Conservation (phyloP, 1,284 basidiomycete species). For the Phellopilus nigrolimitatus region DNA sequence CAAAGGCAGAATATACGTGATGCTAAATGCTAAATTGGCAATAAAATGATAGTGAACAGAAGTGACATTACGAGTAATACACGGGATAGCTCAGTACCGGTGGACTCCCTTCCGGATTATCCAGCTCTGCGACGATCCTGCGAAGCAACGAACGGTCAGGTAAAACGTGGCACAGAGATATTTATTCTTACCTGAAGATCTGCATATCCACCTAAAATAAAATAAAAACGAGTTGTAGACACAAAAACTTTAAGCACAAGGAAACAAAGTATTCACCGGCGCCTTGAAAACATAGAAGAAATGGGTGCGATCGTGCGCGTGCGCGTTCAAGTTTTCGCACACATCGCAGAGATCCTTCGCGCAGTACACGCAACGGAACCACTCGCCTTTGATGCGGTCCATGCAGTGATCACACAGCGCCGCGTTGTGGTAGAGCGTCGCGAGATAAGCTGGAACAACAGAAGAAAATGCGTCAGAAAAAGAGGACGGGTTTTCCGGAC, state of each 20-base stretch:
- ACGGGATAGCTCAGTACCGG: too few species aligned
- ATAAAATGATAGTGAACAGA: too few species aligned
- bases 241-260: neutral
- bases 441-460: constrained; percentile 56
- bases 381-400: constrained; percentile 68
- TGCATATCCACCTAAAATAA: constrained; percentile 52
- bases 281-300: constrained; percentile 86
- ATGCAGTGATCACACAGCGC: constrained; percentile 77
- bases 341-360: constrained; percentile 74
- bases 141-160: too few species aligned
- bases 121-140: too few species aligned
- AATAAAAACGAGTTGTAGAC: neutral
- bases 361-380: constrained; percentile 88
- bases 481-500: constrained; percentile 6
- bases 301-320: constrained; percentile 78
- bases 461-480: neutral
- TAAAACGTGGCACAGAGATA: too few species aligned
- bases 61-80: too few species aligned
- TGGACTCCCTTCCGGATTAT: too few species aligned
- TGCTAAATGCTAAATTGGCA: too few species aligned
- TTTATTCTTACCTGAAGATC: constrained; percentile 53
- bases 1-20: too few species aligned
- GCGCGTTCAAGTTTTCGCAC: constrained; percentile 75
- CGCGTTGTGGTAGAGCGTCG: constrained; percentile 56
- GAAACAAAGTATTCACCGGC: constrained; percentile 39